Conservation (phyloP, 2,329 filamentous ascomycete genomes). For the Coccinonectria pachysandricola region DNA sequence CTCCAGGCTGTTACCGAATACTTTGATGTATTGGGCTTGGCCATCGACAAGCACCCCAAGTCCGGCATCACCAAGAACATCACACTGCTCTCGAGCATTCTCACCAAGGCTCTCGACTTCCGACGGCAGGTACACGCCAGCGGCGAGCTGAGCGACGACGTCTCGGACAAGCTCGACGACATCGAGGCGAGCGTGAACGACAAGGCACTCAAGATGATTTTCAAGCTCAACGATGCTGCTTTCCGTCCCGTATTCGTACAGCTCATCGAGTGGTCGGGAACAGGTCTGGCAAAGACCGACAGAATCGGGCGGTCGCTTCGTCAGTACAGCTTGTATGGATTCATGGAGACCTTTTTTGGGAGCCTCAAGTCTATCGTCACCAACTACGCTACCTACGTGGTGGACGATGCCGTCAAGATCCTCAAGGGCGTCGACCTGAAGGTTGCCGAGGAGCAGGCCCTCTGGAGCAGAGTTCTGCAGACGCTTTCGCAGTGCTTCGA, state of each 20-base stretch:
- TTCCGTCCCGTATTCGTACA: constrained; percentile 87
- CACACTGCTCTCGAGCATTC: constrained; percentile 53
- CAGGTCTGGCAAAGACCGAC: constrained; percentile 52
- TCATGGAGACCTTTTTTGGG: constrained; percentile 70
- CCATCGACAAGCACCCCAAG: constrained; percentile 72
- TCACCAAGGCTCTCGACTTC: constrained; percentile 53
- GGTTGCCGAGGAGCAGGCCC: constrained; percentile 36
- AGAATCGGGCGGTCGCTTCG: constrained; percentile 47
- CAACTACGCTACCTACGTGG: constrained; percentile 74
- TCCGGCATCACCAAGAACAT: constrained; percentile 67
- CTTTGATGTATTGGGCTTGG: constrained; percentile 56
- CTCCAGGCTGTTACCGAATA: constrained; percentile 62
- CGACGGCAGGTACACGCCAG: constrained; percentile 45
- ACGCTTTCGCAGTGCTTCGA: constrained; percentile 69
- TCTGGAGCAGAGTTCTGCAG: constrained; percentile 61
- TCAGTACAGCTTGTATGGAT: constrained; percentile 69
- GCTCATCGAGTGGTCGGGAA: constrained; percentile 70
- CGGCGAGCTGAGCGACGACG: constrained; percentile 33
- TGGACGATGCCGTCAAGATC: constrained; percentile 62
- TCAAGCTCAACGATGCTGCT: constrained; percentile 88
- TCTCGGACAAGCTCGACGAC: constrained; percentile 38
- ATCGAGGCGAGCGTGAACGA: constrained; percentile 59
- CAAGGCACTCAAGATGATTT: constrained; percentile 77
- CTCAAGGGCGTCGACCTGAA: constrained; percentile 43
- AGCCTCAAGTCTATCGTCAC: constrained; percentile 91